Evolutionary conservation across 495 filamentous ascomycete genomes (phyloP).

Genomic region (Tuber magnatum): DNA sequence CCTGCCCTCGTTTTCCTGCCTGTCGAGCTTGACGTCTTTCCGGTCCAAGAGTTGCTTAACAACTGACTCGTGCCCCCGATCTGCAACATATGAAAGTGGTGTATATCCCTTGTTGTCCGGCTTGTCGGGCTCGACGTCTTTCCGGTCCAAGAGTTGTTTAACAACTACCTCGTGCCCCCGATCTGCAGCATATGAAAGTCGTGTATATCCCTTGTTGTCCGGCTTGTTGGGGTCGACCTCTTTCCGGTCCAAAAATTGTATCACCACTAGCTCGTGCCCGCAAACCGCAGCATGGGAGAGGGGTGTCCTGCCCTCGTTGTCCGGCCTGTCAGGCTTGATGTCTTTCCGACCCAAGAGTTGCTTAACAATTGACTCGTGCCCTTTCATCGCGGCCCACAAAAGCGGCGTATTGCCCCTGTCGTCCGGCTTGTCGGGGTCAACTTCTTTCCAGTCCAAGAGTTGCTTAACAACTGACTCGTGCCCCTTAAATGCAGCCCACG

Average conservation of each 20-base stretch:
- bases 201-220: neutral
- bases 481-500: neutral
- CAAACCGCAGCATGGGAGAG: neutral
- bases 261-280: neutral
- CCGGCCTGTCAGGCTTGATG: neutral
- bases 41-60: neutral
- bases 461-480: neutral
- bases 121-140: neutral
- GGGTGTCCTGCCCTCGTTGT: neutral
- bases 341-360: neutral
- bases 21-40: neutral
- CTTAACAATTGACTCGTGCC: neutral
- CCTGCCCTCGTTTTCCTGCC: neutral
- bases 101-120: neutral
- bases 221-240: neutral
- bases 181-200: neutral
- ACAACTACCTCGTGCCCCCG: neutral
- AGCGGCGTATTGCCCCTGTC: neutral
- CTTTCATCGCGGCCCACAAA: neutral
- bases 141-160: neutral
- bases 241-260: neutral
- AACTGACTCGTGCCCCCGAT: neutral
- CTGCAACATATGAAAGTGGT: neutral
- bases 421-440: neutral
- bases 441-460: neutral